These are phyloP conservation scores for Gossypium schwendimanii DNA, from an alignment of 441 rosid species.

Conservation along the genomic window DNA sequence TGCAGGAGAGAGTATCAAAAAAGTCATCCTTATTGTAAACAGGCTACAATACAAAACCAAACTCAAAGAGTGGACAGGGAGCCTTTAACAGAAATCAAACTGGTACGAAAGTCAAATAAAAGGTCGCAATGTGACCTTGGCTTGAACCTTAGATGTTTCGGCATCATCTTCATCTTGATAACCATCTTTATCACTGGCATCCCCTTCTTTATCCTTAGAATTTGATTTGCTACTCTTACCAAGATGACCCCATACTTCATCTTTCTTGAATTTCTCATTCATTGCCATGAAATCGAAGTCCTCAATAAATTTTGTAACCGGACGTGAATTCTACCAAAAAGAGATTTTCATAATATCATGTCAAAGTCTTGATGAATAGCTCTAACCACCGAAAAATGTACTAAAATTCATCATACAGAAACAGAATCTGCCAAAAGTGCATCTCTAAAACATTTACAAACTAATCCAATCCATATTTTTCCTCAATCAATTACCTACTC, in stretches of 20 bases:
- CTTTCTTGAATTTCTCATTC: constrained; percentile 91
- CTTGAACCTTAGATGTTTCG: constrained; percentile 35
- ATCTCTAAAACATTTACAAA: neutral
- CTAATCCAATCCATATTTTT: neutral
- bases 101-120: constrained; percentile 1
- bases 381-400: neutral
- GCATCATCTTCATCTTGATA: constrained; percentile 38
- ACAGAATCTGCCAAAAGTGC: neutral
- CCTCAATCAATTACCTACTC: neutral
- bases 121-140: constrained; percentile 31
- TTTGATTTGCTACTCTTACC: constrained; percentile 54
- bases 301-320: constrained; percentile 61
- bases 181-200: constrained; percentile 50
- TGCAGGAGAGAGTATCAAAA: constrained; percentile 69
- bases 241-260: constrained; percentile 95
- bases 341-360: neutral
- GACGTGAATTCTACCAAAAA: constrained; percentile 49
- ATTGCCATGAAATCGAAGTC: constrained; percentile 85
- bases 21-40: constrained; percentile 82
- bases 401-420: neutral
- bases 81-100: constrained; percentile 13
- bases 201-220: constrained; percentile 42
- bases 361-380: neutral
- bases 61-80: neutral
- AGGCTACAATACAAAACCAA: constrained; percentile 36